Evolutionary conservation across 2,329 filamentous ascomycete species (phyloP).

Genomic region (Diaporthe capsici): DNA sequence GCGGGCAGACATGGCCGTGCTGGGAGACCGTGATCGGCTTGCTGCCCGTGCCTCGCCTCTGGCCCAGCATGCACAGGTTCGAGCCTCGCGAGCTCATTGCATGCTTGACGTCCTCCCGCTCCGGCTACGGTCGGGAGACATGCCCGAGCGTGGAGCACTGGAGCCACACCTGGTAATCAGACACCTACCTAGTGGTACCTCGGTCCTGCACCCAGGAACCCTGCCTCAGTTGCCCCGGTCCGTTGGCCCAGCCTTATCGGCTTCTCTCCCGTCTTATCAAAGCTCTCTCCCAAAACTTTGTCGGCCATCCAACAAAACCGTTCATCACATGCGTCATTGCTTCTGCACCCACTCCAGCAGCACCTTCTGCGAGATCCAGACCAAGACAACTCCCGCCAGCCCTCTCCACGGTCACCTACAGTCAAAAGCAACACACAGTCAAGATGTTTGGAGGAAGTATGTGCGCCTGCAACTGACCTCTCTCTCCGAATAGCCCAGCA

Average conservation of each 20-base stretch:
- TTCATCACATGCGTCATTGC: constrained; percentile 41
- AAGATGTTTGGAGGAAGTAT: constrained; percentile 77
- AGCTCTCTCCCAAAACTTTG: constrained; percentile 32
- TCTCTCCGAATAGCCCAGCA: neutral
- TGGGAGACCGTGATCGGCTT: constrained; percentile 29
- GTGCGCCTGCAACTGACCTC: constrained; percentile 23
- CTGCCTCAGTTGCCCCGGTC: neutral
- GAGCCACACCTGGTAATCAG: constrained; percentile 14
- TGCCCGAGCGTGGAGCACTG: constrained; percentile 7
- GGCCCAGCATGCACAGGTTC: neutral
- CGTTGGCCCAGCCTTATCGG: constrained; percentile 19
- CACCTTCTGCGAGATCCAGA: constrained; percentile 6
- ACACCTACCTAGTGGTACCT: neutral
- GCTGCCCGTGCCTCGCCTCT: constrained; percentile 20
- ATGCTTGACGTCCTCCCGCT: neutral
- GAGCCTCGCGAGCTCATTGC: neutral
- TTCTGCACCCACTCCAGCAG: constrained; percentile 11
- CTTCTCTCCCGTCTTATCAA: constrained; percentile 16
- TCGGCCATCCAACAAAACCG: constrained; percentile 23
- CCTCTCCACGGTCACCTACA: constrained; percentile 9
- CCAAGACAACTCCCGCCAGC: neutral
- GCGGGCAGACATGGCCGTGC: constrained; percentile 1
- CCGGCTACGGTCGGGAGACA: constrained; percentile 25
- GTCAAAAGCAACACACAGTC: constrained; percentile 36
- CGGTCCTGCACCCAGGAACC: neutral